A percentile compares a stretch with the other conserved stretches of the same genome.
Evolutionary conservation across 2,329 filamentous ascomycete genomes (phyloP).

Genomic region (Periconia sp.): DNA sequence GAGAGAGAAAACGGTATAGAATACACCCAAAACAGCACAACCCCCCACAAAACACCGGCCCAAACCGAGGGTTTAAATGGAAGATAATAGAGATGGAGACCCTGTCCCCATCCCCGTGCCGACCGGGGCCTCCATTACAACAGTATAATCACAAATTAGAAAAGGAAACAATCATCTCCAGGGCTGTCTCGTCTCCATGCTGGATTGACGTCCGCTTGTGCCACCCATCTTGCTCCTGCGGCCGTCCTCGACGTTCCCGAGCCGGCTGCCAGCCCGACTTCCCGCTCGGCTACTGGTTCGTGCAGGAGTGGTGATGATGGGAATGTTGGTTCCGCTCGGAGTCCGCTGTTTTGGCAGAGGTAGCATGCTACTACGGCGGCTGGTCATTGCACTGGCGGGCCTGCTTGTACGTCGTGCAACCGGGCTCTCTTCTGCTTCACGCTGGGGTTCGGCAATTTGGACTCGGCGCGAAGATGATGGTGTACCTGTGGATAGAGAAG

Average conservation of each 20-base stretch:
- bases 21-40: too few relatives aligned
- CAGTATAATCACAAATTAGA: background rate
- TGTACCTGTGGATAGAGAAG: conserved; percentile 17
- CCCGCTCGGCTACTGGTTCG: conserved; percentile 12
- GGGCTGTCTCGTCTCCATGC: conserved; percentile 19
- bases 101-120: background rate
- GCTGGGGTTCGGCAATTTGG: conserved; percentile 21
- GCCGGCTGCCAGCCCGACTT: conserved; percentile 21
- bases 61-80: too few relatives aligned
- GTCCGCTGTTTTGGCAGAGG: conserved; percentile 31
- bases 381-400: conserved; percentile 32
- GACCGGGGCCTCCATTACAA: background rate
- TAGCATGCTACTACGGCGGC: conserved; percentile 32
- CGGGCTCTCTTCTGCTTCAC: conserved; percentile 31
- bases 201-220: conserved; percentile 16
- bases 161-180: conserved; percentile 22
- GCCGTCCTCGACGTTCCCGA: conserved; percentile 26
- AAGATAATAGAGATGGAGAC: background rate
- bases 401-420: conserved; percentile 26
- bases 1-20: too few relatives aligned
- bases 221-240: conserved; percentile 17
- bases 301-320: conserved; percentile 16
- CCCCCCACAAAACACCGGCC: too few relatives aligned
- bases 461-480: conserved; percentile 29
- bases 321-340: conserved; percentile 20